These are phyloP conservation scores for Pichia manshurica DNA, from an alignment of 805 yeast genomes.

Conservation along the genomic window DNA sequence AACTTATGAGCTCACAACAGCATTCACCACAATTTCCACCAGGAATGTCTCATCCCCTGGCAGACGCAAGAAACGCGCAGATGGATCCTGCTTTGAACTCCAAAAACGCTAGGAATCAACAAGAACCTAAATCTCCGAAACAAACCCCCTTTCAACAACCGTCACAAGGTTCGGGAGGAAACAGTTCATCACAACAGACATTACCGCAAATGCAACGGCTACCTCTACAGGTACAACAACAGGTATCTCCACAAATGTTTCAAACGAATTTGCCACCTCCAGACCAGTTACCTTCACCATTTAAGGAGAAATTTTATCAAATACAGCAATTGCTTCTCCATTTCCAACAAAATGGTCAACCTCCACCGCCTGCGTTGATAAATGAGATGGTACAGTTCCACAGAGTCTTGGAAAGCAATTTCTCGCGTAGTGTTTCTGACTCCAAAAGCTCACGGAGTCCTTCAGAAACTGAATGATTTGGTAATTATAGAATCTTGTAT, in stretches of 20 bases:
- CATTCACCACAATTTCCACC: conserved; percentile 4
- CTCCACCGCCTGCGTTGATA: conserved; percentile 17
- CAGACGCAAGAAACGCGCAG: background rate
- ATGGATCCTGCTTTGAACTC: too few relatives aligned
- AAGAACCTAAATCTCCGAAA: background rate
- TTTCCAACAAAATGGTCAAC: conserved; percentile 14
- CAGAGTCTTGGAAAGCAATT: conserved; percentile 4
- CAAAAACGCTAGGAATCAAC: background rate
- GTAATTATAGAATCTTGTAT: too few relatives aligned
- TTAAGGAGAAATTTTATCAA: conserved; percentile 10
- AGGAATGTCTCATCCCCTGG: background rate
- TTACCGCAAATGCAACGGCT: background rate
- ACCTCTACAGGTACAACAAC: background rate
- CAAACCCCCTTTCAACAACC: background rate
- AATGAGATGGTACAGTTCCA: conserved; percentile 16
- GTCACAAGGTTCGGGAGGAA: background rate
- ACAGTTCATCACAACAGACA: background rate
- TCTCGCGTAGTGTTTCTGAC: background rate
- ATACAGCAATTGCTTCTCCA: conserved; percentile 12
- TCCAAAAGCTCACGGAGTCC: too few relatives aligned
- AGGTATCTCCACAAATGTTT: background rate
- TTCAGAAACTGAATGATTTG: too few relatives aligned
- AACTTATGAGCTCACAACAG: background rate
- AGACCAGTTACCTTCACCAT: conserved; percentile 15
- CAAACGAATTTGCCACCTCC: conserved; percentile 14